Base-by-base conservation (phyloP, 2,329 filamentous ascomycete genomes). In the Cladosporium phlei region DNA sequence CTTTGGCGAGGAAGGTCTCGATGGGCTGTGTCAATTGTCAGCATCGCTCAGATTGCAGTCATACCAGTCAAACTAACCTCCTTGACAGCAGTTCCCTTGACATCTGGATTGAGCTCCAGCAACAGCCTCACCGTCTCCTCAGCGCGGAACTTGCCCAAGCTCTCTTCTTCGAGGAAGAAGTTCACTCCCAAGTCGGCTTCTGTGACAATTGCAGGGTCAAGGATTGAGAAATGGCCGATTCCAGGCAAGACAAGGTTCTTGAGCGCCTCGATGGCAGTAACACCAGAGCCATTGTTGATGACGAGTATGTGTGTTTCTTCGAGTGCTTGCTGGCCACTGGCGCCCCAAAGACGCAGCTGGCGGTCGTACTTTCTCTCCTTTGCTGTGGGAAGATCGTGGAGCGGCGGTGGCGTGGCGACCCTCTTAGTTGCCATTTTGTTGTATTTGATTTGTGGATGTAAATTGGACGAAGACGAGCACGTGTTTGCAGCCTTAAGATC, bases 171-270 rank as follows among this genome's bases (percentile, higher is more conserved):
- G 0, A 98, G 74, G 61, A 98, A 98, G 75, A 98, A 98, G 69
- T 98, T 98, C 52, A 96, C 85, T 4, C 94, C 93, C 30, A 98
- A 73, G 60, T 98, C 93, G 32, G 82, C 75, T 56, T 95, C 84
- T 1, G 73, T 74, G n/a, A 98, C 90, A 2, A 77, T 66, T 1
- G 82, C 79, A 5, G 85, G 82, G 60, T 98, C 93, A 43, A 86
- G 84, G 52, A 98, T 95, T 1, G 88, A 94, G 65, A 96, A 98
- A 20, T 82, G 80, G 7, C 93, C 94, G 58, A 97, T 86, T 3
- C 90, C 88, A 48, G 93, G 93, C 7, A 98, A 73, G 3, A 98
- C 87, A n/a, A 98, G 79, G 63, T 98, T 98, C 75, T 98, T 98
- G 52, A 98, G 77, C 0, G 90, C 83, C 68, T 98, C 93, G 10